These are phyloP conservation scores for Colletotrichum godetiae DNA, from an alignment of 2,329 filamentous ascomycete species.

Conservation along the genomic window DNA sequence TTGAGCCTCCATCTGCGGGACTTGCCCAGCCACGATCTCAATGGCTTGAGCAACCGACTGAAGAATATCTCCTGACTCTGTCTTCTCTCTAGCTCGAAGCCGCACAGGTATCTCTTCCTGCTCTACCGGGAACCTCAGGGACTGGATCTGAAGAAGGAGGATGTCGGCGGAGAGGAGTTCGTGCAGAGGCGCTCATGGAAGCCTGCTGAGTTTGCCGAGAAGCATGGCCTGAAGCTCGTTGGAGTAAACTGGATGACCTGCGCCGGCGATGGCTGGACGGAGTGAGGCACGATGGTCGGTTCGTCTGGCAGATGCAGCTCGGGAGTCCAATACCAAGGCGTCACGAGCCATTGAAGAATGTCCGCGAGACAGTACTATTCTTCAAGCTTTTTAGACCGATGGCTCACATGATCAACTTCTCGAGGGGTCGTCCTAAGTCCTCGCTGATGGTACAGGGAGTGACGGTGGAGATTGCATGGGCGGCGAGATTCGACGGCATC, in stretches of 20 bases:
- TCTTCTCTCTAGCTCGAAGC: slow-evolving; percentile 51
- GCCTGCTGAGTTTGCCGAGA: slow-evolving; percentile 50
- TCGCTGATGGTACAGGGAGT: not conserved
- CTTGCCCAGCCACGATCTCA: not conserved
- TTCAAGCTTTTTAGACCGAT: not conserved
- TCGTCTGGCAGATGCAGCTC: not conserved
- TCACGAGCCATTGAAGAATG: not conserved
- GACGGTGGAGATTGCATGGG: not conserved
- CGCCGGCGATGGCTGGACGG: slow-evolving; percentile 56
- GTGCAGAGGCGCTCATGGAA: slow-evolving; percentile 56
- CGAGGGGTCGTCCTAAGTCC: not conserved
- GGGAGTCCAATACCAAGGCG: not conserved
- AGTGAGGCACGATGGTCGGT: slow-evolving; percentile 22
- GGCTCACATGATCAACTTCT: not conserved
- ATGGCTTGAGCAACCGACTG: not conserved
- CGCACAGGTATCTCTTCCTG: slow-evolving; percentile 60
- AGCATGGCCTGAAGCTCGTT: slow-evolving; percentile 51
- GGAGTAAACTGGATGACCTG: slow-evolving; percentile 59
- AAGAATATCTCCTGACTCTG: not conserved
- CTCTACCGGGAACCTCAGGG: slow-evolving; percentile 53
- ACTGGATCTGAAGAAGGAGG: slow-evolving; percentile 49
- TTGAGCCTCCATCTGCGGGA: too few relatives aligned
- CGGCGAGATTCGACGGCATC: not conserved
- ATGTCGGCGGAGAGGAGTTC: slow-evolving; percentile 60
- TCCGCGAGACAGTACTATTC: not conserved